A percentile compares a stretch with the other conserved stretches of the same genome.
phyloP scores from a whole-genome alignment of 2,329 filamentous ascomycete species.

The Phialophora chinensis region DNA sequence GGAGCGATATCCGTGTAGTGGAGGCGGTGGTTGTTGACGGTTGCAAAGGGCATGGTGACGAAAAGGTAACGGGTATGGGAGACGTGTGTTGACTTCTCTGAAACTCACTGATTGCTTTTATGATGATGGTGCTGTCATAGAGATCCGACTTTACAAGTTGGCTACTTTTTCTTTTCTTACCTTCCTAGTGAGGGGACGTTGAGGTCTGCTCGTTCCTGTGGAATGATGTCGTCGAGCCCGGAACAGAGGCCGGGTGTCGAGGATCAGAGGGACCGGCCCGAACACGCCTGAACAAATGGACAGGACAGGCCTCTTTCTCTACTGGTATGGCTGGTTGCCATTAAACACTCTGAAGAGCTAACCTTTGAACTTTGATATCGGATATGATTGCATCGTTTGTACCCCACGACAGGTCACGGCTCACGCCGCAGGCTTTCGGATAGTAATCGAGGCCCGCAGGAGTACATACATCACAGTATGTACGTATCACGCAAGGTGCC shows the following conservation, averaged over 20 bases:
- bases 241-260: not conserved
- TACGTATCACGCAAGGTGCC: slow-evolving; percentile 7
- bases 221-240: slow-evolving; percentile 16
- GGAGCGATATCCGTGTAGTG: slow-evolving; percentile 39
- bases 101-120: not conserved
- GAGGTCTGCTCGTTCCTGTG: not conserved
- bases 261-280: slow-evolving; percentile 18
- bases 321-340: not conserved
- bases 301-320: not conserved
- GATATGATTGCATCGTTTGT: not conserved
- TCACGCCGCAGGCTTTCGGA: not conserved
- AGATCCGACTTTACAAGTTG: not conserved
- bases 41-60: slow-evolving; percentile 37
- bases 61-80: not conserved
- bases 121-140: not conserved
- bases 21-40: slow-evolving; percentile 34
- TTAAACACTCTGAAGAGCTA: not conserved
- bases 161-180: not conserved
- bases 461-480: not conserved
- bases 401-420: not conserved
- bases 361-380: not conserved
- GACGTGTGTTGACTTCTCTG: not conserved
- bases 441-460: not conserved
- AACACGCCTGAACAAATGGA: slow-evolving; percentile 3
- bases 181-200: not conserved